phyloP scores from a whole-genome alignment of 2,329 filamentous ascomycete genomes.

The Gaeumannomyces sp. region DNA sequence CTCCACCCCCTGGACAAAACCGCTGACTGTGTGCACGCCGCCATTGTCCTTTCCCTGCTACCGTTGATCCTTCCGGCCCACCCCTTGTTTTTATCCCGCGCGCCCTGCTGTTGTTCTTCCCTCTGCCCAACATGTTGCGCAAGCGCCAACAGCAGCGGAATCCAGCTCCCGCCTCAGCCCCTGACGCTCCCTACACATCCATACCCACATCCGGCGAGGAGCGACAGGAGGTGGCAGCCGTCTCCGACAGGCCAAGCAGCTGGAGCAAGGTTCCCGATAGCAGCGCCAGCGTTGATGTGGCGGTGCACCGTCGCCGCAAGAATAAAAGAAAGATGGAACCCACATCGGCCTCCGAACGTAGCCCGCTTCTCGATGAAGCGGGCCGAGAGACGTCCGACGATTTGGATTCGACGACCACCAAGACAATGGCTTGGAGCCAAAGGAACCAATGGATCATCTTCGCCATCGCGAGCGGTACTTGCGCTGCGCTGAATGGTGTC shows the following conservation, averaged over 20 bases:
- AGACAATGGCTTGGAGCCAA: constrained; percentile 20
- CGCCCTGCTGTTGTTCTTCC: not conserved
- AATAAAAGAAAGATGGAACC: constrained; percentile 6
- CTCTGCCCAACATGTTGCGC: not conserved
- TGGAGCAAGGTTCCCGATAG: not conserved
- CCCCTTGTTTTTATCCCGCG: not conserved
- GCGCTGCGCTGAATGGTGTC: constrained; percentile 74
- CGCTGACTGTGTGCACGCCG: not conserved
- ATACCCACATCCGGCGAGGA: not conserved
- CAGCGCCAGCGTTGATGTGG: not conserved
- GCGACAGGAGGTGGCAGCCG: not conserved
- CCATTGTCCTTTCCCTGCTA: not conserved
- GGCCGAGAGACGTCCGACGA: not conserved
- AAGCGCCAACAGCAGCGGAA: not conserved
- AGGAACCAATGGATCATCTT: constrained; percentile 57
- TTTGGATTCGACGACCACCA: not conserved
- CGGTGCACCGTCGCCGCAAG: not conserved
- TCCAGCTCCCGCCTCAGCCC: not conserved
- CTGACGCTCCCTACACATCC: not conserved
- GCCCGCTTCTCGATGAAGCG: not conserved
- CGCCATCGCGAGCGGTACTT: constrained; percentile 67
- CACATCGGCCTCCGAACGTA: not conserved
- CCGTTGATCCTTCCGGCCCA: not conserved
- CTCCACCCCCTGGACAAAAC: not conserved
- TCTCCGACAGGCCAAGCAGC: not conserved